phyloP scores from a whole-genome alignment of 208 protist genomes.

The Leishmania arabica region DNA sequence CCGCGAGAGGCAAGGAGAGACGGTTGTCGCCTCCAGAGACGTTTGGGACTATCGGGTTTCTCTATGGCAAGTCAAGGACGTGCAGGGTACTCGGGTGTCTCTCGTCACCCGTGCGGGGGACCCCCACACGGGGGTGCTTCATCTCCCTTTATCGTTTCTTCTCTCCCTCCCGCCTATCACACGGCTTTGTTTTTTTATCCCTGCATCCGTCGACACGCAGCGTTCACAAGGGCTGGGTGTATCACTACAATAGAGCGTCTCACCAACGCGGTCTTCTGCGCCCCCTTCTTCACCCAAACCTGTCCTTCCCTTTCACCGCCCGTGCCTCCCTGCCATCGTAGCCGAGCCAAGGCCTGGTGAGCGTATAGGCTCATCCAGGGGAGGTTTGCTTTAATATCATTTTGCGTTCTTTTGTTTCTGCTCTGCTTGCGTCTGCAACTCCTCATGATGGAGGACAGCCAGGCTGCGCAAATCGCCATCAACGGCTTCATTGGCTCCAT shows the following conservation, averaged over 20 bases:
- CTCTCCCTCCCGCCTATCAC: no score
- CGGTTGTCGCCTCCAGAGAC: background rate
- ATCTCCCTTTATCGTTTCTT: no score
- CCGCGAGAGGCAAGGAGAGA: background rate
- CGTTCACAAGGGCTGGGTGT: no score
- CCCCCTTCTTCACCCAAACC: background rate
- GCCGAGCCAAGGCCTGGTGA: background rate
- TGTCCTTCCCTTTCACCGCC: background rate
- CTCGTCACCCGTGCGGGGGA: background rate
- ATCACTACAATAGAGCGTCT: no score
- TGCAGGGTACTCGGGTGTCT: background rate
- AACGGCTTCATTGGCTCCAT: constrained; percentile 89
- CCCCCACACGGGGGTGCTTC: no score
- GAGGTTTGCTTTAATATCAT: background rate
- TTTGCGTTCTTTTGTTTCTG: background rate
- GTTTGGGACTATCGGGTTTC: background rate
- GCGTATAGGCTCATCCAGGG: background rate
- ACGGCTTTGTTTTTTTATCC: no score
- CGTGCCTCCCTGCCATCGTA: background rate
- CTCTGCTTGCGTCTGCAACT: background rate
- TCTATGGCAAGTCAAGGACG: background rate
- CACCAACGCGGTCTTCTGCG: background rate
- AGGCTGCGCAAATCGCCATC: constrained; percentile 71
- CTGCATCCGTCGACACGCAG: no score
- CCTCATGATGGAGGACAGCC: constrained; percentile 23